These are phyloP conservation scores for Magnusiomyces paraingens DNA, from an alignment of 1,139 yeast genomes.

Conservation along the genomic window DNA sequence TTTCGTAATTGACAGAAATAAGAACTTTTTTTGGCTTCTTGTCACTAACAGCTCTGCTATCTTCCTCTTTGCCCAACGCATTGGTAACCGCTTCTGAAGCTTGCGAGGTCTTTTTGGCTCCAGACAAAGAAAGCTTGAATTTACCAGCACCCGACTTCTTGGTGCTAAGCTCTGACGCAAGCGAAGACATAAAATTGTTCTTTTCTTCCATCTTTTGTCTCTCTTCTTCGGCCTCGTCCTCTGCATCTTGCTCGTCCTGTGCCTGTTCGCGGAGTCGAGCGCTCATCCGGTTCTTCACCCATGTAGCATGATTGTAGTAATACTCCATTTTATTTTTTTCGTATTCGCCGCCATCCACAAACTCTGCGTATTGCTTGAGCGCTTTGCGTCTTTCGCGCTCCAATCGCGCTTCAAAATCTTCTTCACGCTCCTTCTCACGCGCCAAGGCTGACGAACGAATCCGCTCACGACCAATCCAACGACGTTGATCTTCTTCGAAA, in stretches of 20 bases:
- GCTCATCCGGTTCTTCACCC: conserved; percentile 30
- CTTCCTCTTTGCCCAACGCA: not conserved
- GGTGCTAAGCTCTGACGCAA: not conserved
- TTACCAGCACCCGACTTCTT: conserved; percentile 6
- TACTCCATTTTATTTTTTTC: conserved; percentile 24
- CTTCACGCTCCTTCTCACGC: conserved; percentile 22
- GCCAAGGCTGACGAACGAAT: conserved; percentile 23
- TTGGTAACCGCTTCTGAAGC: not conserved
- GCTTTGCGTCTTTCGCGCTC: conserved; percentile 21
- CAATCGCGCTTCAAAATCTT: conserved; percentile 16
- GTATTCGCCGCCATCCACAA: conserved; percentile 24
- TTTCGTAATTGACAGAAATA: conserved; percentile 2
- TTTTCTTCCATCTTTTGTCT: conserved; percentile 1
- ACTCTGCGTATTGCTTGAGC: conserved; percentile 20
- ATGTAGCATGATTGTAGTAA: conserved; percentile 30
- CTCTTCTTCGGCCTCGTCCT: conserved; percentile 18
- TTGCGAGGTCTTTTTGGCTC: conserved; percentile 5
- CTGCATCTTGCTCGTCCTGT: conserved; percentile 27
- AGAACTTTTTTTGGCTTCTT: not conserved
- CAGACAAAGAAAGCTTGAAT: conserved; percentile 12
- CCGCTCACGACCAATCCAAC: conserved; percentile 25
- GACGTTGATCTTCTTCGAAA: conserved; percentile 22
- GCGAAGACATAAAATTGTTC: conserved; percentile 6
- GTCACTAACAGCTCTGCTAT: not conserved
- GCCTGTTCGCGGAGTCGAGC: conserved; percentile 28